These are phyloP conservation scores for Gaertneriomyces sp. DNA, from an alignment of 192 early-diverging fungal genomes.

Conservation along the genomic window DNA sequence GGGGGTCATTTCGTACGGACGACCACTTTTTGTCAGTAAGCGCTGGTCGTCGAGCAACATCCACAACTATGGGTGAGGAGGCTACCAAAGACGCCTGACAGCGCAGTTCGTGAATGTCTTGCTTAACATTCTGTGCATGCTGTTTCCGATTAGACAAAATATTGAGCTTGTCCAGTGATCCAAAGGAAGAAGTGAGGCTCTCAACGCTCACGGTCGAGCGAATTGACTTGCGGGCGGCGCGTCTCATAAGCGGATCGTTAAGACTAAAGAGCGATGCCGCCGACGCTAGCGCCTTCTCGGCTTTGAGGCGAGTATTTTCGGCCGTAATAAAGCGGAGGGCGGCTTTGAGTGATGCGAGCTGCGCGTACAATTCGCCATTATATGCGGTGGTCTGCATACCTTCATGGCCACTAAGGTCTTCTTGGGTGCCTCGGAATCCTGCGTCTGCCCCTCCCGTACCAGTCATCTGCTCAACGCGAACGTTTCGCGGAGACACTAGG, in stretches of 20 bases:
- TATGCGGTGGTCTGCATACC: conserved; percentile 56
- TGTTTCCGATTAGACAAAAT: background rate
- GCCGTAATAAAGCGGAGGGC: conserved; percentile 71
- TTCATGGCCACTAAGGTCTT: conserved; percentile 35
- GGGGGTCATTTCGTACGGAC: conserved; percentile 9
- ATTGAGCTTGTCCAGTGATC: background rate
- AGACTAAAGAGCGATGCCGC: conserved; percentile 31
- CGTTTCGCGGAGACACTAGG: conserved; percentile 1
- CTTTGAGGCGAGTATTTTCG: conserved; percentile 81
- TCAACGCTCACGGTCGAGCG: background rate
- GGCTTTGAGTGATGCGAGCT: conserved; percentile 69
- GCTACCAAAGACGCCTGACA: conserved; percentile 7
- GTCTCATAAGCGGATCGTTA: conserved; percentile 42
- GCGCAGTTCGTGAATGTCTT: background rate
- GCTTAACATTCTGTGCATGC: background rate
- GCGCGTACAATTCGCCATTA: conserved; percentile 78
- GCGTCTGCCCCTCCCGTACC: background rate
- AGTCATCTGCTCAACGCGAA: background rate
- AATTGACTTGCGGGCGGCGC: background rate
- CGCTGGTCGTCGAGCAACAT: conserved; percentile 14
- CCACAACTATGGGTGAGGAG: conserved; percentile 7
- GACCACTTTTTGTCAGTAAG: conserved; percentile 1
- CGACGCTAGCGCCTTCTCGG: conserved; percentile 42
- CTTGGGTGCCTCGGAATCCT: conserved; percentile 14
- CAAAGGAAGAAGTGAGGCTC: too few relatives aligned